These are phyloP conservation scores for Podaxis mareebaensis DNA, from an alignment of 768 basidiomycete genomes.

Conservation along the genomic window DNA sequence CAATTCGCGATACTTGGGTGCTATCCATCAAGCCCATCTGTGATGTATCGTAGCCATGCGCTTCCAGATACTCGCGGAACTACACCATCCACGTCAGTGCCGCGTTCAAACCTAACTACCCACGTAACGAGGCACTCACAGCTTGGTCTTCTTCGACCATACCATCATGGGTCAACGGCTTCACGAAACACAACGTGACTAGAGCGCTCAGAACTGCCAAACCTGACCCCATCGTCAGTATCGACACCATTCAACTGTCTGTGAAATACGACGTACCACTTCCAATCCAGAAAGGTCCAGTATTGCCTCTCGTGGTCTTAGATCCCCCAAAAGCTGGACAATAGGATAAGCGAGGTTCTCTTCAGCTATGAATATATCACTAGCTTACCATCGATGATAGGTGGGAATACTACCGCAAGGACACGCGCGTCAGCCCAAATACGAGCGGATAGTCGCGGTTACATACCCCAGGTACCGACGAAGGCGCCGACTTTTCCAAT, in stretches of 20 bases:
- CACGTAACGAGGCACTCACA: conserved; percentile 37
- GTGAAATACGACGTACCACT: conserved; percentile 46
- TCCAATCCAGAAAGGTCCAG: conserved; percentile 88
- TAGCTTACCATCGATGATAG: conserved; percentile 58
- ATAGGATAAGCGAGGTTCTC: conserved; percentile 15
- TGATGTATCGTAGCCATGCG: conserved; percentile 76
- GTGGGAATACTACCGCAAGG: conserved; percentile 56
- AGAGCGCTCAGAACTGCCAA: conserved; percentile 79
- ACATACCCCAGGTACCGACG: conserved; percentile 76
- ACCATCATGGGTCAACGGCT: conserved; percentile 72
- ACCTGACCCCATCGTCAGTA: conserved; percentile 30
- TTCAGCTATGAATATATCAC: not conserved
- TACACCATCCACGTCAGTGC: conserved; percentile 25
- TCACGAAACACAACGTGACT: conserved; percentile 71
- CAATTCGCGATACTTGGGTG: conserved; percentile 25
- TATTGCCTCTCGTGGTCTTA: conserved; percentile 56
- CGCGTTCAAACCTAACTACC: not conserved
- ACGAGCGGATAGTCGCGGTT: not conserved
- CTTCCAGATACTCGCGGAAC: conserved; percentile 84
- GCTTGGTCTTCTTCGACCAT: conserved; percentile 75
- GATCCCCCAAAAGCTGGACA: conserved; percentile 61
- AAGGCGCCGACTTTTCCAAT: conserved; percentile 86
- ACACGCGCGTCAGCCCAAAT: not conserved
- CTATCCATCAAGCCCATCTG: conserved; percentile 59
- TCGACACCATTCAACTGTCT: not conserved